A percentile compares a stretch with the other conserved stretches of the same genome.
These are phyloP conservation scores for Colletotrichum higginsianum DNA, from an alignment of 2,329 filamentous ascomycete species.

Conservation along the genomic window DNA sequence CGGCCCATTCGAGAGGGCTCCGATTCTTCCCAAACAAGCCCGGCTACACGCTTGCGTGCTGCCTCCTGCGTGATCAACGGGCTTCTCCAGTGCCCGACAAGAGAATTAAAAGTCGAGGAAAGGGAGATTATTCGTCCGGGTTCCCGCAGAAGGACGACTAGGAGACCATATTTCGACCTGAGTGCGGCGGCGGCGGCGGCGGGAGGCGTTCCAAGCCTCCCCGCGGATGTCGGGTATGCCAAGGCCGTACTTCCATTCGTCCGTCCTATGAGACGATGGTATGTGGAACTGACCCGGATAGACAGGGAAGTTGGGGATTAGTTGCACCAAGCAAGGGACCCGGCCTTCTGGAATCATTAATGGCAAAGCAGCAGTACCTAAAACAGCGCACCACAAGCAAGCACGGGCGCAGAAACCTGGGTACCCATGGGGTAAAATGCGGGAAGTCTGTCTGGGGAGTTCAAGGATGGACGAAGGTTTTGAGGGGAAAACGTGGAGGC, in stretches of 20 bases:
- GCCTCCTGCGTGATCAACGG: no score
- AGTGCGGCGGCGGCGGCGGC: constrained; percentile 19
- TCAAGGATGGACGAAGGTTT: constrained; percentile 26
- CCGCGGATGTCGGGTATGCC: constrained; percentile 36
- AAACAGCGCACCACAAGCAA: constrained; percentile 31
- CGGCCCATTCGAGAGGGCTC: constrained; percentile 12
- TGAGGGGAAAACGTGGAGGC: constrained; percentile 24
- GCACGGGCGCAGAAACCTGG: constrained; percentile 25
- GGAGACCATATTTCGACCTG: not conserved
- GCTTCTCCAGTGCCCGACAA: not conserved
- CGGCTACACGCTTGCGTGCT: not conserved
- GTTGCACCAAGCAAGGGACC: constrained; percentile 28
- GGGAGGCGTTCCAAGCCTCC: constrained; percentile 20
- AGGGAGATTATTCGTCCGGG: constrained; percentile 14
- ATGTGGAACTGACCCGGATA: constrained; percentile 38
- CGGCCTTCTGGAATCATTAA: constrained; percentile 35
- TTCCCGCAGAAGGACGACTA: constrained; percentile 7
- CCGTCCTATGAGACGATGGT: constrained; percentile 40
- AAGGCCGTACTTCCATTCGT: constrained; percentile 41
- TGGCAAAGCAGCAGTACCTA: constrained; percentile 17
- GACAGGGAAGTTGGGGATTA: constrained; percentile 22
- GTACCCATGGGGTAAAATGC: constrained; percentile 37
- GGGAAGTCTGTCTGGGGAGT: constrained; percentile 34
- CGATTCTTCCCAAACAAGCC: constrained; percentile 20
- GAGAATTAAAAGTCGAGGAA: not conserved